Percentiles rank a stretch among this genome's conserved stretches.
Conservation (phyloP, 441 rosid species). For the Jatropha podagrica region DNA sequence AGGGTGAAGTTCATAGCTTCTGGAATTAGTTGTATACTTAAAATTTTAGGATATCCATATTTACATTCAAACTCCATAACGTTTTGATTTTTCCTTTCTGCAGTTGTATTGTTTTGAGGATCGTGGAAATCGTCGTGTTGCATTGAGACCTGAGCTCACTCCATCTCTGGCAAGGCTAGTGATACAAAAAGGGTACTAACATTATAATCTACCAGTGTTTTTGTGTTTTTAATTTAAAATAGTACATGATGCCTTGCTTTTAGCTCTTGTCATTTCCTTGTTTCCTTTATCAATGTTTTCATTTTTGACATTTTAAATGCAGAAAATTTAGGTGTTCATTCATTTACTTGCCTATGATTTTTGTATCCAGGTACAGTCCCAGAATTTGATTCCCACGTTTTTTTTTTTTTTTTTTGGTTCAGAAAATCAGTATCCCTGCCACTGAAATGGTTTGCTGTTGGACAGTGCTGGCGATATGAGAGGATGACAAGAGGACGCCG, state of each 20-base stretch:
- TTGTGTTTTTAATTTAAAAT: constrained; percentile 9
- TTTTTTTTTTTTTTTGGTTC: constrained; percentile 58
- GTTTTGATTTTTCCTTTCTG: constrained; percentile 12
- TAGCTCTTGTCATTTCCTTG: background rate
- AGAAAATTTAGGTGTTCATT: background rate
- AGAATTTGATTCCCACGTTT: constrained; percentile 56
- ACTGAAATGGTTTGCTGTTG: constrained; percentile 91
- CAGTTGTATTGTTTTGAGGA: constrained; percentile 94
- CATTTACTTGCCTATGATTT: constrained; percentile 40
- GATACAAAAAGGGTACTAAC: constrained; percentile 83
- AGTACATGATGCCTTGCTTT: background rate
- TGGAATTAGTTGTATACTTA: background rate
- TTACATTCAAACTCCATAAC: background rate
- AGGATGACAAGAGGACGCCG: constrained; percentile 95
- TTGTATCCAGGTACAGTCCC: constrained; percentile 57
- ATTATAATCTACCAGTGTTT: background rate
- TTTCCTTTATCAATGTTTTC: background rate
- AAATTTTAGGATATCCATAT: too few species aligned
- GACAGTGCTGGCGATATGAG: constrained; percentile 98
- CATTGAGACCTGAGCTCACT: constrained; percentile 94
- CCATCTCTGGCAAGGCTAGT: constrained; percentile 91
- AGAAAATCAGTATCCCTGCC: constrained; percentile 90
- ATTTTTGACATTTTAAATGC: constrained; percentile 6
- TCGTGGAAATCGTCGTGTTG: constrained; percentile 90
- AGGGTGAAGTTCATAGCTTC: background rate